phyloP scores from a whole-genome alignment of 306 rosid genomes.

The Castanea sativa region DNA sequence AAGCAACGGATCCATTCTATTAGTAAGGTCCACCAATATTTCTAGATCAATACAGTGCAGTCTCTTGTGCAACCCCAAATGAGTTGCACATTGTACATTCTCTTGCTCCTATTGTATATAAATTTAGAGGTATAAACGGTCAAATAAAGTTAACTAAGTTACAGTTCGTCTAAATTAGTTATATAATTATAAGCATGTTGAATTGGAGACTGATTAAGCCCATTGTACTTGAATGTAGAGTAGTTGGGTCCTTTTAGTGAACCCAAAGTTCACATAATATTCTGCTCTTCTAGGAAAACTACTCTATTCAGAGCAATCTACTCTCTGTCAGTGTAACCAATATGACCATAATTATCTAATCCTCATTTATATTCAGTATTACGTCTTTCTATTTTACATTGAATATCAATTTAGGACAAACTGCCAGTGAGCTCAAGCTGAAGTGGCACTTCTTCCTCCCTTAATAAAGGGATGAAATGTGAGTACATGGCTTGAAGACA shows the following conservation, averaged over 20 bases:
- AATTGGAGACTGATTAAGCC: neutral
- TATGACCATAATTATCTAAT: neutral
- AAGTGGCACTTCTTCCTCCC: no score
- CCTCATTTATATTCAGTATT: neutral
- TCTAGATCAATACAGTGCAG: neutral
- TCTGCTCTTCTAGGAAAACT: neutral
- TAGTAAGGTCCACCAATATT: neutral
- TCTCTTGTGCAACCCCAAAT: neutral
- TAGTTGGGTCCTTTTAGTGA: neutral
- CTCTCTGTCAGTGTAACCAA: neutral
- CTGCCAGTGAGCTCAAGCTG: no score
- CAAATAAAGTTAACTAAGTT: neutral
- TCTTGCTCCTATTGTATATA: neutral
- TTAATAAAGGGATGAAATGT: no score
- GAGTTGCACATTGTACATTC: neutral
- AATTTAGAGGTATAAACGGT: neutral
- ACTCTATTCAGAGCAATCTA: neutral
- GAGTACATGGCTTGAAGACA: no score
- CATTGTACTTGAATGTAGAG: neutral
- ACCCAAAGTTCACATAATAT: neutral
- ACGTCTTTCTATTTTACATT: neutral
- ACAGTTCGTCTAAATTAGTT: neutral
- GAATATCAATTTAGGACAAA: neutral
- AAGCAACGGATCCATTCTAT: neutral
- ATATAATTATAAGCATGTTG: neutral